Evolutionary conservation across 176 grass and related monocot species (phyloP).

Genomic region (Secale cereale): DNA sequence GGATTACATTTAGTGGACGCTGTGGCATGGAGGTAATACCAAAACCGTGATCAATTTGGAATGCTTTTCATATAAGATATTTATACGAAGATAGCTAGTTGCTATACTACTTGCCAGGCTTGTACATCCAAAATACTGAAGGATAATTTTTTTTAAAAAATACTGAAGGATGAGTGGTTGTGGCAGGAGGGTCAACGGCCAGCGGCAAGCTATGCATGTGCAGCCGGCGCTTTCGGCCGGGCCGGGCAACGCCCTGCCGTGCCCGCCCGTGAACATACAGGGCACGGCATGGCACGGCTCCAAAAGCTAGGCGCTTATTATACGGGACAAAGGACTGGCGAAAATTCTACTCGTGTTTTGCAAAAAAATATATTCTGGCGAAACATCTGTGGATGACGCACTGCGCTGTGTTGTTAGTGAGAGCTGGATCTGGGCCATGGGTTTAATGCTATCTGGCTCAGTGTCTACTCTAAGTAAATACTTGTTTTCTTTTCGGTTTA

Average conservation of each 20-base stretch:
- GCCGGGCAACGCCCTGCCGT: slow-evolving; percentile 10
- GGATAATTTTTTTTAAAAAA: too few relatives aligned
- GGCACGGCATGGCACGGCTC: background rate
- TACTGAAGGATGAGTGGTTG: background rate
- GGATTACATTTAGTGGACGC: background rate
- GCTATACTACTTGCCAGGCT: background rate
- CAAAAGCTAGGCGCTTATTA: background rate
- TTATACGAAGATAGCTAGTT: background rate
- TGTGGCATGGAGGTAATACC: background rate
- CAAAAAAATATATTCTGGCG: background rate
- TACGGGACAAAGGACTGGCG: background rate
- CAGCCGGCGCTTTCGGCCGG: slow-evolving; percentile 35
- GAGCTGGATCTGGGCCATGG: background rate
- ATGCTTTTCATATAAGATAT: background rate
- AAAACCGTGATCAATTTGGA: background rate
- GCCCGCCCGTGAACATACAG: background rate
- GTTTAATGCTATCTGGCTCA: background rate
- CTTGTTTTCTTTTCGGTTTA: too few relatives aligned
- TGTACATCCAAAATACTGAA: background rate
- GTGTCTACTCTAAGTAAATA: background rate
- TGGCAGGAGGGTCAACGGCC: slow-evolving; percentile 31
- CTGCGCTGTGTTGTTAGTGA: background rate
- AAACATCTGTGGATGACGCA: background rate
- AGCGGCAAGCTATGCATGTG: slow-evolving; percentile 37
- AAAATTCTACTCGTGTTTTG: background rate